Conservation (phyloP, 371 early-diverging fungal genomes). For the Dinochytrium kinnereticum region DNA sequence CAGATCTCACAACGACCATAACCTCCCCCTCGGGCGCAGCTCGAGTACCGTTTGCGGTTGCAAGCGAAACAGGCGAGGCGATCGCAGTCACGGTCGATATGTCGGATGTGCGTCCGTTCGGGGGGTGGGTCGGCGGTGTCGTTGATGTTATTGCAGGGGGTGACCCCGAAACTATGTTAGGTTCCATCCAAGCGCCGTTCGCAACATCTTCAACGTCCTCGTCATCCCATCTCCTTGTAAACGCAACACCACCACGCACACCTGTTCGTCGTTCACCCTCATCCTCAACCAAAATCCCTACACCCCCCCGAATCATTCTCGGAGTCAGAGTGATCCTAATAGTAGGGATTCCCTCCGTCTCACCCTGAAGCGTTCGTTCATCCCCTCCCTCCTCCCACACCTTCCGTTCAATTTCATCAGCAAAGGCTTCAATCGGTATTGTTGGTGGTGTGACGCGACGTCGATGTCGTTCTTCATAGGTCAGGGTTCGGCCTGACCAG, state of each 20-base stretch:
- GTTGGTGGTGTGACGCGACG: neutral
- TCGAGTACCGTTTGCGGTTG: too few species aligned
- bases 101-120: neutral
- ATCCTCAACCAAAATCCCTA: neutral
- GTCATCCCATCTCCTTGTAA: neutral
- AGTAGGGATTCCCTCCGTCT: neutral
- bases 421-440: neutral
- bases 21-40: too few species aligned
- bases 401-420: neutral
- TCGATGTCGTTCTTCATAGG: neutral
- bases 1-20: neutral
- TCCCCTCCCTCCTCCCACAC: neutral
- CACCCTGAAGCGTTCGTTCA: neutral
- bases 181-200: neutral
- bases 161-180: neutral
- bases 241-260: neutral
- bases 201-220: neutral
- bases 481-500: constrained; percentile 5
- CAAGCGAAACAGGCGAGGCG: neutral
- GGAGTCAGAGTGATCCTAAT: neutral
- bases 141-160: neutral
- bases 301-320: constrained; percentile 1
- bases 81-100: neutral
- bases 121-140: neutral
- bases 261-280: neutral